Evolutionary conservation across 2,329 filamentous ascomycete genomes (phyloP).

Genomic region (Lasiodiplodia sp.): DNA sequence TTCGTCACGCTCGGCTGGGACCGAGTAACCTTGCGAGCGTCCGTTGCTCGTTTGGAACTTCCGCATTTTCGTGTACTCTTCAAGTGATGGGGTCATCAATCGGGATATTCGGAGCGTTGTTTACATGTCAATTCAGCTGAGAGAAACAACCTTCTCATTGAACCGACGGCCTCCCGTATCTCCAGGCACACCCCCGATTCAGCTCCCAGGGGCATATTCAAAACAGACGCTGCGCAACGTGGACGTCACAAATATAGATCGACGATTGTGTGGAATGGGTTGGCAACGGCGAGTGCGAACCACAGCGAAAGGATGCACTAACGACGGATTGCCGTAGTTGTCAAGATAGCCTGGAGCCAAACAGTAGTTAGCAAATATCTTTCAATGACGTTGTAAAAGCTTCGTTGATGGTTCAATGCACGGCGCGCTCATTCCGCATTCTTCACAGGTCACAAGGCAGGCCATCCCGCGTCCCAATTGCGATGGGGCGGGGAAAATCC

Average conservation of each 20-base stretch:
- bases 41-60: neutral
- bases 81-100: neutral
- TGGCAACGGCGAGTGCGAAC: neutral
- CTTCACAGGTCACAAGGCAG: neutral
- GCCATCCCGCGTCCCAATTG: neutral
- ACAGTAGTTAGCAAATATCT: neutral
- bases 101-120: neutral
- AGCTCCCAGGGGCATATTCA: neutral
- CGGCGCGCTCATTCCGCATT: conserved; percentile 11
- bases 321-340: neutral
- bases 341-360: neutral
- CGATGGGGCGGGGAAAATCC: neutral
- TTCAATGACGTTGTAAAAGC: neutral
- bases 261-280: neutral
- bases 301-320: neutral
- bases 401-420: conserved; percentile 1
- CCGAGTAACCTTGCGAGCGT: neutral
- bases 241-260: conserved; percentile 5
- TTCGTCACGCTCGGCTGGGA: neutral
- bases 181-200: neutral
- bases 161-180: neutral
- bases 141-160: neutral
- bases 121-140: neutral
- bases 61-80: neutral
- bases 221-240: neutral